A percentile compares a stretch with the other conserved stretches of the same genome.
phyloP scores from a whole-genome alignment of 208 protist genomes.

The Crithidia expoeki region DNA sequence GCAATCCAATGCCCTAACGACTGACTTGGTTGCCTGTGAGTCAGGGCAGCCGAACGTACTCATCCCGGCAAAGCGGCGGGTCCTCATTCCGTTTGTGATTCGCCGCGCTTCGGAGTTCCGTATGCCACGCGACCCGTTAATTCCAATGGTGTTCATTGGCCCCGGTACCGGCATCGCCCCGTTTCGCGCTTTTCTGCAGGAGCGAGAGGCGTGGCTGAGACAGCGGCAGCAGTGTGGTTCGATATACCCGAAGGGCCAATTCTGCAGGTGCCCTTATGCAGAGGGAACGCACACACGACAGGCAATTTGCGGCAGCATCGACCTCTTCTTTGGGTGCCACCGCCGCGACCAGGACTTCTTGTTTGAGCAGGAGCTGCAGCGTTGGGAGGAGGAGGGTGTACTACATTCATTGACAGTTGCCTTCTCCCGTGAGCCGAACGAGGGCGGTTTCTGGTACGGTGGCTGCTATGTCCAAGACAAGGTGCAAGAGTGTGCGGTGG shows the following conservation, averaged over 20 bases:
- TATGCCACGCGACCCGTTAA: constrained; percentile 51
- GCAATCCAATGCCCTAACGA: neutral
- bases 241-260: constrained; percentile 5
- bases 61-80: constrained; percentile 25
- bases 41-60: constrained; percentile 6
- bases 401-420: constrained; percentile 51
- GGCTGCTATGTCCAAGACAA: constrained; percentile 79
- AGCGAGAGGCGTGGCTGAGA: constrained; percentile 44
- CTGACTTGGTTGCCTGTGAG: neutral
- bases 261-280: constrained; percentile 18
- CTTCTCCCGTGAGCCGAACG: constrained; percentile 65
- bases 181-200: constrained; percentile 87
- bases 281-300: constrained; percentile 7
- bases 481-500: constrained; percentile 39
- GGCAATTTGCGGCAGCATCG: constrained; percentile 34
- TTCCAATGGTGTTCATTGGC: constrained; percentile 85
- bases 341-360: constrained; percentile 48
- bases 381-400: constrained; percentile 36
- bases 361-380: constrained; percentile 49
- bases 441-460: constrained; percentile 61
- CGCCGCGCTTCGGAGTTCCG: constrained; percentile 56
- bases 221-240: constrained; percentile 25
- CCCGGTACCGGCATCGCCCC: constrained; percentile 88
- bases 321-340: constrained; percentile 72
- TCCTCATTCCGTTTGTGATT: constrained; percentile 39